A percentile compares a stretch with the other conserved stretches of the same genome.
These are phyloP conservation scores for Sporobolomyces pararoseus DNA, from an alignment of 768 basidiomycete species.

Conservation along the genomic window DNA sequence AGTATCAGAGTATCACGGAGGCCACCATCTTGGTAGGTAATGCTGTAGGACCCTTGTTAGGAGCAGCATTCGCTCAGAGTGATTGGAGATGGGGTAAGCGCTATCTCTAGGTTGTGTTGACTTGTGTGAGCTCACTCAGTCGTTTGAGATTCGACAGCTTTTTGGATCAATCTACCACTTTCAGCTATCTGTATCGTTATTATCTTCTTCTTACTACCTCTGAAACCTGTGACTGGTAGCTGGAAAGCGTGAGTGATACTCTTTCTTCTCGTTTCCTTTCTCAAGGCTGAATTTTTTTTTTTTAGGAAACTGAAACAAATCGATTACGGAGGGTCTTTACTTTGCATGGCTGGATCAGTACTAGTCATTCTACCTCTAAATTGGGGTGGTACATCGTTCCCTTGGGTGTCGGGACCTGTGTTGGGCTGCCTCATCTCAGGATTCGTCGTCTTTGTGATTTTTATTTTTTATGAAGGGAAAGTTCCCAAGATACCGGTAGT, in stretches of 20 bases:
- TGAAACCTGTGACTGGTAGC: conserved; percentile 65
- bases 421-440: conserved; percentile 61
- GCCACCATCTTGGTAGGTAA: conserved; percentile 48
- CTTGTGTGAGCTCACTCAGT: too few relatives aligned
- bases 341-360: conserved; percentile 55
- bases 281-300: background rate
- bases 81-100: conserved; percentile 37
- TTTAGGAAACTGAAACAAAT: conserved; percentile 58
- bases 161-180: conserved; percentile 67
- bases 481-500: conserved; percentile 67
- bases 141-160: too few relatives aligned
- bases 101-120: background rate
- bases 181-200: conserved; percentile 58
- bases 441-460: conserved; percentile 57
- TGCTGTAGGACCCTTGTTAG: conserved; percentile 50
- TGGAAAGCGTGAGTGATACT: conserved; percentile 49
- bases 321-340: conserved; percentile 47
- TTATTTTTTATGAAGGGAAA: conserved; percentile 71
- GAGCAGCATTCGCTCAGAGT: conserved; percentile 48
- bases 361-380: conserved; percentile 67
- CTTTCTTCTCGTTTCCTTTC: background rate
- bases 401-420: conserved; percentile 67
- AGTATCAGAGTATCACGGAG: conserved; percentile 47
- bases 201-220: conserved; percentile 62
- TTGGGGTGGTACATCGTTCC: conserved; percentile 70